phyloP scores from a whole-genome alignment of 2,329 filamentous ascomycete species.

The Plectosphaerella cucumerina region DNA sequence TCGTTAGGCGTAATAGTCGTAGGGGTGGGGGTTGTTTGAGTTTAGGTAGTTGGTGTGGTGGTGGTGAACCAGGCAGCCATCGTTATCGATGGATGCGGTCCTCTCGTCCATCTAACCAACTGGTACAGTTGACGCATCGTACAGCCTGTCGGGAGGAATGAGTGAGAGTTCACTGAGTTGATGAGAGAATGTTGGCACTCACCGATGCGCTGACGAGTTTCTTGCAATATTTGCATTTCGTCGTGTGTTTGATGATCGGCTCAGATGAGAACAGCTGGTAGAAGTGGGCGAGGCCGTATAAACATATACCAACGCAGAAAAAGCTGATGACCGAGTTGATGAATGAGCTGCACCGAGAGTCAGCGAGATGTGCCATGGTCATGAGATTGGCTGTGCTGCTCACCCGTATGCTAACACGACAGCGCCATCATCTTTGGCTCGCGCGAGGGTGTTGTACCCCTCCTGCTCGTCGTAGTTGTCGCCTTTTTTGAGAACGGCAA shows the following conservation, averaged over 20 bases:
- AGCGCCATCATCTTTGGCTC: constrained; percentile 67
- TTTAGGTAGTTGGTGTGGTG: neutral
- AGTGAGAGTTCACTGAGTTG: neutral
- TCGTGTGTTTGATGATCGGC: constrained; percentile 65
- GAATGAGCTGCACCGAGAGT: constrained; percentile 41
- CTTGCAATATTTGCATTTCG: constrained; percentile 65
- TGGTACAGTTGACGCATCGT: constrained; percentile 46
- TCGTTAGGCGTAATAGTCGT: no score
- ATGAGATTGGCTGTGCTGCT: constrained; percentile 13
- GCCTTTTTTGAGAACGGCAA: constrained; percentile 59
- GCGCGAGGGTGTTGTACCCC: constrained; percentile 67
- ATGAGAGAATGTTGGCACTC: constrained; percentile 11
- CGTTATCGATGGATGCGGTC: constrained; percentile 20
- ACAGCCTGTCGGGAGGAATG: constrained; percentile 23
- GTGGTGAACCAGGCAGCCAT: no score
- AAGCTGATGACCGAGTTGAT: constrained; percentile 64
- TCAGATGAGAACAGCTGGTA: constrained; percentile 61
- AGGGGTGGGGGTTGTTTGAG: neutral
- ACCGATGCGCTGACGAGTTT: constrained; percentile 62
- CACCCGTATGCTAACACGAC: constrained; percentile 69
- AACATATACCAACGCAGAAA: constrained; percentile 56
- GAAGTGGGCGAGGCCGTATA: constrained; percentile 59
- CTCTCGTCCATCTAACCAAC: constrained; percentile 48
- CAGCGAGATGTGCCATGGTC: neutral
- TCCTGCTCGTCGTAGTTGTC: constrained; percentile 44